phyloP scores from a whole-genome alignment of 1,284 basidiomycete species.

The Fomitiporia mediterranea region DNA sequence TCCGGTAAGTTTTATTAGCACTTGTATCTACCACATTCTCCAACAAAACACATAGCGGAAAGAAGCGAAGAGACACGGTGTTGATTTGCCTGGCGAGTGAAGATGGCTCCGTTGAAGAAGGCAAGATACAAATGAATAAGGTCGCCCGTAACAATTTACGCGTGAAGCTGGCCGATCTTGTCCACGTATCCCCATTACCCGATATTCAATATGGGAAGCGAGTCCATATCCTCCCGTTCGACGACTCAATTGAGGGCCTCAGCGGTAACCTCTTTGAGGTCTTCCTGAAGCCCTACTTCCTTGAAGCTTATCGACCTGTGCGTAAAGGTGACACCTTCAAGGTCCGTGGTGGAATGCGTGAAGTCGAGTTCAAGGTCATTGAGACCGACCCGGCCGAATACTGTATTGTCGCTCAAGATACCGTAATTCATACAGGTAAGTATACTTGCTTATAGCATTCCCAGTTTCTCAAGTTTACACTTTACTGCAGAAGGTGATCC shows the following conservation, averaged over 20 bases:
- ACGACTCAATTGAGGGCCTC: slow-evolving; percentile 96
- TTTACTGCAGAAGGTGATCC: slow-evolving; percentile 83
- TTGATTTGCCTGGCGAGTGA: slow-evolving; percentile 69
- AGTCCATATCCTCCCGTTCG: slow-evolving; percentile 95
- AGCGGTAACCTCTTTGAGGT: slow-evolving; percentile 99
- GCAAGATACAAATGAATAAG: slow-evolving; percentile 98
- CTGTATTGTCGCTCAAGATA: slow-evolving; percentile 97
- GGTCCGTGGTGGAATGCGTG: slow-evolving; percentile 95
- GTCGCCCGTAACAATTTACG: slow-evolving; percentile 98
- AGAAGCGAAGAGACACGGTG: slow-evolving; percentile 15
- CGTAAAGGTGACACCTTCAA: slow-evolving; percentile 98
- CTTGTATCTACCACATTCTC: slow-evolving; percentile 1
- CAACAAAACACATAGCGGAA: slow-evolving; percentile 21
- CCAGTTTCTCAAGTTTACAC: slow-evolving; percentile 25
- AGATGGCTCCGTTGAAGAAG: slow-evolving; percentile 81
- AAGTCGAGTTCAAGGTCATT: slow-evolving; percentile 98
- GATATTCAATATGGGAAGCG: slow-evolving; percentile 99
- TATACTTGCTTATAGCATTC: slow-evolving; percentile 11
- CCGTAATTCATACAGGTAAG: slow-evolving; percentile 87
- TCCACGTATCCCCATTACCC: slow-evolving; percentile 92
- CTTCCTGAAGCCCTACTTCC: slow-evolving; percentile 98
- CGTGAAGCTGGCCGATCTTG: slow-evolving; percentile 95
- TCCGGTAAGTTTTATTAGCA: slow-evolving; percentile 50
- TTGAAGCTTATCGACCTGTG: slow-evolving; percentile 96
- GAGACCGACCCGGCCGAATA: slow-evolving; percentile 94